These are phyloP conservation scores for Candida pini DNA, from an alignment of 805 yeast species.

Conservation along the genomic window DNA sequence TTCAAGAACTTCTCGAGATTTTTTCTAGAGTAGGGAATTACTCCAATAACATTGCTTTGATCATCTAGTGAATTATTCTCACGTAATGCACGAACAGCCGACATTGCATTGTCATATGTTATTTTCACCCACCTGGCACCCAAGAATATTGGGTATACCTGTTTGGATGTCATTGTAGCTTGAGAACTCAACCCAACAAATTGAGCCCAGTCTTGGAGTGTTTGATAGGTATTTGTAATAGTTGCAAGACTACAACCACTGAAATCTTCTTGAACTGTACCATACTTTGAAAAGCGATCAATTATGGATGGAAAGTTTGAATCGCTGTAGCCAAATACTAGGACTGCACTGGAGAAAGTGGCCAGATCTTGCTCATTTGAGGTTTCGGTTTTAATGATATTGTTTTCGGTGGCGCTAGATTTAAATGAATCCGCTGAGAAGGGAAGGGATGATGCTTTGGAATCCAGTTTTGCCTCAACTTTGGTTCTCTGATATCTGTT, in stretches of 20 bases:
- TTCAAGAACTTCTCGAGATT: constrained; percentile 55
- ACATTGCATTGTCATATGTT: constrained; percentile 68
- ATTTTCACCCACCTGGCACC: constrained; percentile 91
- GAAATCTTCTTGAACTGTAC: constrained; percentile 72
- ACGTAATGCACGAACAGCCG: constrained; percentile 78
- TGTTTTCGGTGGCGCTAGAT: not conserved
- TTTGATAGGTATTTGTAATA: constrained; percentile 4
- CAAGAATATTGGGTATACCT: constrained; percentile 61
- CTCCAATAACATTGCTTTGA: constrained; percentile 54
- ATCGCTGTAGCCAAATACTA: constrained; percentile 89
- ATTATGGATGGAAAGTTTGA: constrained; percentile 60
- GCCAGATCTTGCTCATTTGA: constrained; percentile 21
- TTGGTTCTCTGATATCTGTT: constrained; percentile 26
- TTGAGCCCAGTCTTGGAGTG: no score
- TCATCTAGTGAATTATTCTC: constrained; percentile 74
- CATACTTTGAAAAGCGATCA: constrained; percentile 72
- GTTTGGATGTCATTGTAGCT: constrained; percentile 6
- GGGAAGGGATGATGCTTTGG: constrained; percentile 10
- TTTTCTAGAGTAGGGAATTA: constrained; percentile 57
- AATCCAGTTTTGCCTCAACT: constrained; percentile 7
- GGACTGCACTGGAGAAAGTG: constrained; percentile 54
- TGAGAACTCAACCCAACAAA: no score
- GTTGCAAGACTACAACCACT: constrained; percentile 25
- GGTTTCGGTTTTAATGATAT: constrained; percentile 11
- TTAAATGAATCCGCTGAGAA: constrained; percentile 6